These are phyloP conservation scores for Olyra latifolia DNA, from an alignment of 176 grass and related monocot genomes.

Conservation along the genomic window DNA sequence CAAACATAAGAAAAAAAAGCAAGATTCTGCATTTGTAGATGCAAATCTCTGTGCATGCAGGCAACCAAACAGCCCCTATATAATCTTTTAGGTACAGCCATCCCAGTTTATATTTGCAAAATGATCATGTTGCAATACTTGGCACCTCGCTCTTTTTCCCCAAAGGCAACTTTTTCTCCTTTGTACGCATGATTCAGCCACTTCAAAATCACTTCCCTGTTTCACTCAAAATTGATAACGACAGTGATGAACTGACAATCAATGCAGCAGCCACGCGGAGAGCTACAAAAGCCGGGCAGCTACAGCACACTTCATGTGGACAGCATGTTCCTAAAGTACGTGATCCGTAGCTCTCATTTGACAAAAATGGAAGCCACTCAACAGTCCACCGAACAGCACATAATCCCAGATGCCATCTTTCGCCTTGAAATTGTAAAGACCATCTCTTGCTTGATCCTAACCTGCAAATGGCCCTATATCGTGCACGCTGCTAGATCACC, in stretches of 20 bases:
- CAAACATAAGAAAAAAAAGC: too few relatives aligned
- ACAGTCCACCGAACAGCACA: not conserved
- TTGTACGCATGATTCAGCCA: not conserved
- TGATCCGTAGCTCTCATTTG: not conserved
- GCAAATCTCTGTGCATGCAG: too few relatives aligned
- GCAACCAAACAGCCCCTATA: too few relatives aligned
- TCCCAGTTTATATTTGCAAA: constrained; percentile 3
- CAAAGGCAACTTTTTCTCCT: not conserved
- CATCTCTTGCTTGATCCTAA: not conserved
- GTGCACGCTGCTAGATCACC: not conserved
- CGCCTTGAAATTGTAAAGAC: not conserved
- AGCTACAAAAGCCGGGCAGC: constrained; percentile 6
- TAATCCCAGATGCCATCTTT: constrained; percentile 11
- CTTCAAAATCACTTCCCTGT: not conserved
- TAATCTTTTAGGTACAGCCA: too few relatives aligned
- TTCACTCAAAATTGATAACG: not conserved
- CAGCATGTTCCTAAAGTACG: not conserved
- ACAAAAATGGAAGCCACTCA: not conserved
- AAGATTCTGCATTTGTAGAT: too few relatives aligned
- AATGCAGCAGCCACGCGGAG: not conserved
- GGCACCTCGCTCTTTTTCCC: not conserved
- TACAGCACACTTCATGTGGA: constrained; percentile 5
- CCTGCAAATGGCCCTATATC: not conserved
- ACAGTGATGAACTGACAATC: constrained; percentile 3
- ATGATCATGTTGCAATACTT: not conserved